Conservation (phyloP, 768 basidiomycete genomes). For the Russula vinacea region DNA sequence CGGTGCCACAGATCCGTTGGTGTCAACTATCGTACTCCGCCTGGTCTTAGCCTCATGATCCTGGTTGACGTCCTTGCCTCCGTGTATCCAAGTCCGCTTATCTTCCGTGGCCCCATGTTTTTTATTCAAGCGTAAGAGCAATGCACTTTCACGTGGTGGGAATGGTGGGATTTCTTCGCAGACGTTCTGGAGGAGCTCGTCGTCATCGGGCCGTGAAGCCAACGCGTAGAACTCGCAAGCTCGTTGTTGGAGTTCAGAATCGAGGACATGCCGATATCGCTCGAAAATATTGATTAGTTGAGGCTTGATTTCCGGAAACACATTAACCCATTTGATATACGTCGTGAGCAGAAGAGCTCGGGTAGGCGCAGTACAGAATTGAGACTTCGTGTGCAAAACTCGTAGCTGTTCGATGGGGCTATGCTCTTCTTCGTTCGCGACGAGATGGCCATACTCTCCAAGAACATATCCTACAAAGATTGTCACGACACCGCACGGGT, state of each 20-base stretch:
- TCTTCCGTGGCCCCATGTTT: slow-evolving; percentile 93
- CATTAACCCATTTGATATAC: slow-evolving; percentile 99
- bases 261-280: slow-evolving; percentile 94
- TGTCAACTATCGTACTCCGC: slow-evolving; percentile 25
- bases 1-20: slow-evolving; percentile 36
- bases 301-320: slow-evolving; percentile 96
- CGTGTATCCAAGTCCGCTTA: slow-evolving; percentile 92
- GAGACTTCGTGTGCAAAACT: slow-evolving; percentile 88
- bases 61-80: slow-evolving; percentile 87
- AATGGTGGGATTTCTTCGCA: slow-evolving; percentile 99
- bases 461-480: slow-evolving; percentile 76
- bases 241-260: slow-evolving; percentile 95
- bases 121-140: slow-evolving; percentile 81
- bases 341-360: slow-evolving; percentile 91
- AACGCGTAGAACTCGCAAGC: slow-evolving; percentile 97
- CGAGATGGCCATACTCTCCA: slow-evolving; percentile 96
- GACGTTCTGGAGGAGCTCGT: slow-evolving; percentile 88
- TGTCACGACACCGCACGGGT: background rate
- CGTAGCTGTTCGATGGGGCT: slow-evolving; percentile 95
- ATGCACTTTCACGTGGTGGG: slow-evolving; percentile 88
- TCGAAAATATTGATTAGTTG: slow-evolving; percentile 94
- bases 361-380: slow-evolving; percentile 89
- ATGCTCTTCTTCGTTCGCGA: slow-evolving; percentile 91
- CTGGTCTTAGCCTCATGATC: slow-evolving; percentile 61
- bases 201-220: slow-evolving; percentile 79